Evolutionary conservation across 805 yeast genomes (phyloP), one percentile per base, ranked within the genome.

Genomic region (Starmerella ratchasimensis): DNA sequence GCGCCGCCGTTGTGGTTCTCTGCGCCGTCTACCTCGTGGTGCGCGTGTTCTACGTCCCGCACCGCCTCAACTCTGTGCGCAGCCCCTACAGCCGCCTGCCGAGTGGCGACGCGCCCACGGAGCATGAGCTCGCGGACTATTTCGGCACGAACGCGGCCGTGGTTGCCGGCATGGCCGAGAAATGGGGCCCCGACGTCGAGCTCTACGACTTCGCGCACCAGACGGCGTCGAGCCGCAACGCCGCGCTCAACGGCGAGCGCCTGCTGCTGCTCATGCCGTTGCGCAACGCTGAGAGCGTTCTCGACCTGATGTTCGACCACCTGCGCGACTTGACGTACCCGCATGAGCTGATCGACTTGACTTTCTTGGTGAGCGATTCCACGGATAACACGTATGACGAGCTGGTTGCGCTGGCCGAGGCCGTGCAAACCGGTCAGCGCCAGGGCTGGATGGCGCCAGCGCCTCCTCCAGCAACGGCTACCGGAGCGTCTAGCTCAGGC

Each of bases 331-430:
- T 83, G 58, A 75, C 93, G 1, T 84, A 84, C 58, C 64, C 64
- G n/a, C 96, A 84, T 58, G 67, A 74, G 49, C 64, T 80, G 39
- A 76, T 84, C 28, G 96, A 84, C 34, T 34, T 62, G 14, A 71
- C 94, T 9, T 86, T 86, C 52, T 61, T 86, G 51, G 93, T 86
- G 3, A 75, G 86, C 33, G 97, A 86, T 60, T 77, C 94, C 2
- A 70, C 78, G 14, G 96, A 86, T 60, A 72, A 76, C 49, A 88
- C 96, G 6, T 68, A 30, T 30, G 31, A 29, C 13, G 19, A 24
- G 32, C 44, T 47, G 8, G 31, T 28, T 10, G 8, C n/a, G 22
- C 20, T 25, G 25, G 4, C 78, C 71, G 74, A 70, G 16, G 72
- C 66, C 37, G 60, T 84, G 46, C 59, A 69, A 47, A 53, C 58